A percentile compares a stretch with the other conserved stretches of the same genome.
Conservation (phyloP, 164 flowering plant species). For the Berberis thunbergii region DNA sequence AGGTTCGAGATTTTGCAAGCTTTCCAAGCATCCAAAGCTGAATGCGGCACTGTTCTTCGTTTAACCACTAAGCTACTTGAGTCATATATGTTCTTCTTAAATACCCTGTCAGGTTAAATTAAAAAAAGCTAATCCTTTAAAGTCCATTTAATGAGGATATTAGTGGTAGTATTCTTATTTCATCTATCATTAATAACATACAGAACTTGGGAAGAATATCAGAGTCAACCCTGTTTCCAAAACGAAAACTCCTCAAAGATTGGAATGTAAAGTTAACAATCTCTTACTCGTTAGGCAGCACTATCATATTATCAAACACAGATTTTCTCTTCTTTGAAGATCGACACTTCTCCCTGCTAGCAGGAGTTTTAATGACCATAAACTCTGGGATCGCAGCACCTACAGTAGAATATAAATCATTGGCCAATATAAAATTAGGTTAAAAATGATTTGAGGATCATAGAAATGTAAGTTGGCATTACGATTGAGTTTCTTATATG, state of each 20-base stretch:
- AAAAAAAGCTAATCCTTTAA: not conserved
- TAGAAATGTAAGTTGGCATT: not conserved
- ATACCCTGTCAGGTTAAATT: constrained; percentile 29
- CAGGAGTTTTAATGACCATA: constrained; percentile 53
- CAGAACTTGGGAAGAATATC: not conserved
- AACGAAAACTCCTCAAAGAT: not conserved
- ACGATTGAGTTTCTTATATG: not conserved
- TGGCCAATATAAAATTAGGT: not conserved
- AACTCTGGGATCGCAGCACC: constrained; percentile 33
- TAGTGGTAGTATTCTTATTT: not conserved
- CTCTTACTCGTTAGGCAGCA: constrained; percentile 53
- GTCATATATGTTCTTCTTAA: constrained; percentile 38
- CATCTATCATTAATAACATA: not conserved
- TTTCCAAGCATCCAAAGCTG: constrained; percentile 39
- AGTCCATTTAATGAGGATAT: not conserved
- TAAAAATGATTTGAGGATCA: not conserved
- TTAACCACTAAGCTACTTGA: constrained; percentile 48
- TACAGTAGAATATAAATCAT: constrained; percentile 9
- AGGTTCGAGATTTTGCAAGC: constrained; percentile 22
- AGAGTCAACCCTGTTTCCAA: not conserved
- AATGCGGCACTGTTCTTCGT: constrained; percentile 37
- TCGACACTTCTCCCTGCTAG: constrained; percentile 39
- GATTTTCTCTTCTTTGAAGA: constrained; percentile 50
- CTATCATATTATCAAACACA: constrained; percentile 32
- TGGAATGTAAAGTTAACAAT: not conserved